A percentile compares a stretch with the other conserved stretches of the same genome.
These are phyloP conservation scores for Marsdenia floribunda DNA, from an alignment of 257 asterid genomes.

Conservation along the genomic window DNA sequence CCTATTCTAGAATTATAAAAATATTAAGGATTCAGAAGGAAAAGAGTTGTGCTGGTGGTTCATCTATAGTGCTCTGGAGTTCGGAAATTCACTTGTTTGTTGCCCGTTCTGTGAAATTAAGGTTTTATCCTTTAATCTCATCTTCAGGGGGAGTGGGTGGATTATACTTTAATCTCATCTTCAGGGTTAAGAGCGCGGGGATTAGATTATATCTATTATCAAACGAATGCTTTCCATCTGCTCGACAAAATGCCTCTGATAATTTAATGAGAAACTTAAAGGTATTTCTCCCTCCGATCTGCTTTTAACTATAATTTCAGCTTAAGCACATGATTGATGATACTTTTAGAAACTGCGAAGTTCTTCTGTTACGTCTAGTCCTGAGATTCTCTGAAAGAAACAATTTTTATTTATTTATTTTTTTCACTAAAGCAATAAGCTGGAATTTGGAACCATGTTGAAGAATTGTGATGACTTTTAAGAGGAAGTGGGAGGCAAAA, in stretches of 20 bases:
- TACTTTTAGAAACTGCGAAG: background rate
- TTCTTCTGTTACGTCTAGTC: background rate
- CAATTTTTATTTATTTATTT: background rate
- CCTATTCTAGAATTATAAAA: too few relatives aligned
- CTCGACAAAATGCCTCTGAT: slow-evolving; percentile 38
- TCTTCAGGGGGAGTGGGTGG: background rate
- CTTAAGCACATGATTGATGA: background rate
- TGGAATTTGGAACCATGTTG: background rate
- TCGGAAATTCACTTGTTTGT: background rate
- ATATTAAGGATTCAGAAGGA: too few relatives aligned
- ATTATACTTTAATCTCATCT: background rate
- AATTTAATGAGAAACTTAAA: background rate
- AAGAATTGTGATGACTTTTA: background rate
- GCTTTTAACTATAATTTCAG: background rate
- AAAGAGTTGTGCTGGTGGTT: background rate
- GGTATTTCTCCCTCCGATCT: background rate
- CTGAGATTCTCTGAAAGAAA: background rate
- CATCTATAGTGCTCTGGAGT: background rate
- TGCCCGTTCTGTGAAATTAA: background rate
- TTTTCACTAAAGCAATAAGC: background rate
- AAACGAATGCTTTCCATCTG: slow-evolving; percentile 19
- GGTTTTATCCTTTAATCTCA: background rate
- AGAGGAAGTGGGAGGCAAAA: slow-evolving; percentile 11
- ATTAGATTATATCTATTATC: background rate
- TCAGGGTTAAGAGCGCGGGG: background rate